Evolutionary conservation across 2,329 filamentous ascomycete species (phyloP).

Genomic region (Colletotrichum zoysiae): DNA sequence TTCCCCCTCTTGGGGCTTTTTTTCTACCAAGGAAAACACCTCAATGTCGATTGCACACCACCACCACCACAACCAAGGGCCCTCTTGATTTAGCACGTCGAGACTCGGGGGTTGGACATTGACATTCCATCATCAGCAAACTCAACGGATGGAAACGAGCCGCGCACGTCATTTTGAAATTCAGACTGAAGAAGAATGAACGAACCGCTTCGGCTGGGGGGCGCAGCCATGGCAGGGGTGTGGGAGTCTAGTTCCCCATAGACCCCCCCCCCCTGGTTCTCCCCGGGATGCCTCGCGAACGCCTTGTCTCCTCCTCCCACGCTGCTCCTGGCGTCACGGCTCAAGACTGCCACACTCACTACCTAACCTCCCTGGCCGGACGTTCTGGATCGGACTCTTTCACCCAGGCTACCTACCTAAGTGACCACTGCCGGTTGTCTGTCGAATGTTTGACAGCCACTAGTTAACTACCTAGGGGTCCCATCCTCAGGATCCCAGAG

Average conservation of each 20-base stretch:
- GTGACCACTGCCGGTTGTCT: neutral
- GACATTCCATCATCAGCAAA: neutral
- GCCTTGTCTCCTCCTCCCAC: neutral
- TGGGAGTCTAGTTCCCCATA: neutral
- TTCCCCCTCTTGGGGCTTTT: no score
- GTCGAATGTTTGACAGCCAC: no score
- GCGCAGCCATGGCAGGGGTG: neutral
- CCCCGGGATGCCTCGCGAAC: neutral
- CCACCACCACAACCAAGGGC: neutral
- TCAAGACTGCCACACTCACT: neutral
- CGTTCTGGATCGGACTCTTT: neutral
- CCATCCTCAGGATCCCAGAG: neutral
- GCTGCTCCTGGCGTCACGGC: slow-evolving; percentile 9
- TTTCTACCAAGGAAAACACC: no score
- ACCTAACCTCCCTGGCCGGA: neutral
- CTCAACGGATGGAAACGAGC: neutral
- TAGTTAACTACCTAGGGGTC: no score
- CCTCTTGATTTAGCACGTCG: neutral
- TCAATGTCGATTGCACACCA: neutral
- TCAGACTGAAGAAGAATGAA: neutral
- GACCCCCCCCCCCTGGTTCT: neutral
- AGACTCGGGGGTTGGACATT: neutral
- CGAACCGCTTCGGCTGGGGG: neutral
- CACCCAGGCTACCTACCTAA: no score
- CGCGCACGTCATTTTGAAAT: slow-evolving; percentile 1